Base-by-base conservation (phyloP, 2,329 filamentous ascomycete species). In the Atkinsonella texensis region DNA sequence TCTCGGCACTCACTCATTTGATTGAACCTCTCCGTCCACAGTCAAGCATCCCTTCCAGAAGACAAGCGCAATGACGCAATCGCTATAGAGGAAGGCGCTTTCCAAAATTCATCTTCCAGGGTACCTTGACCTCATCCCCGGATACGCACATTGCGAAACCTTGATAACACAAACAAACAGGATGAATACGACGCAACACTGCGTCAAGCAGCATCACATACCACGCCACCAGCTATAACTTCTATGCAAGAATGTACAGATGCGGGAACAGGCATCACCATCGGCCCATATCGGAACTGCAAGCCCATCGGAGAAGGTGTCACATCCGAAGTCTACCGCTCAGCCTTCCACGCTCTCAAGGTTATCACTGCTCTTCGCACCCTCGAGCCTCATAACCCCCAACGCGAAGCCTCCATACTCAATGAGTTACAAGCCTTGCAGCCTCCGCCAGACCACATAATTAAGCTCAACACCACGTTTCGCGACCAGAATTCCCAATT, bases 301-400 rank as follows among this genome's bases (percentile, higher is more conserved):
- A 67, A 69, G 28, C 74, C 75, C 57, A 62, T 84, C n/a, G 73
- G 74, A 45, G 72, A 73, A 56, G 93, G 93, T 18, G 73, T 91
- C 12, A 93, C 89, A 55, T 93, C 91, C 17, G 80, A 84, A 51
- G 82, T 98, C 48, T 97, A 90, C 70, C 84, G 84, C 59, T 82
- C 82, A 41, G 69, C 65, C 20, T 59, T 69, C 49, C 70, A 72
- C 17, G 93, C 91, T 2, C 72, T 98, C 47, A 98, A 98, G 65
- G 82, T 96, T 53, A 95, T 93, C 38, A 82, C 81, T 31, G 83
- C 87, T 33, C 83, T 83, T 39, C 74, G 77, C 50, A 81, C 85
- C 69, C 76, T 83, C 39, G 82, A 86, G 53, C 93, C 93, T 10
- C 93, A 98, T 67, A 83, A 94, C 63, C 85, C 89, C 1, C 71